Evolutionary conservation across 768 basidiomycete genomes (phyloP), one percentile per base, ranked within the genome.

Genomic region (Tylopilus vinaceipallidus): DNA sequence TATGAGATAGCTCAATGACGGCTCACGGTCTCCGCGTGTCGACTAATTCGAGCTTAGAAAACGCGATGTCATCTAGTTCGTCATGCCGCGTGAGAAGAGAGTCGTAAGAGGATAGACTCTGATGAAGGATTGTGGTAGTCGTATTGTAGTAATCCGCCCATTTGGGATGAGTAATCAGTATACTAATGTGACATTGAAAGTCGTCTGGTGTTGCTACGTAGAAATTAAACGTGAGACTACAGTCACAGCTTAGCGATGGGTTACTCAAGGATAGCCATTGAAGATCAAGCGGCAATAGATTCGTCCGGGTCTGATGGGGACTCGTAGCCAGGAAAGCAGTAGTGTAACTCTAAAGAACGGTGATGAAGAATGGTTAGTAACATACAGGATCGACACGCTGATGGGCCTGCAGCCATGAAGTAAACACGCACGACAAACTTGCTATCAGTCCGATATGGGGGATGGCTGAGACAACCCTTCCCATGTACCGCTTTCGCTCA

Each of bases 401-500:
- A 23, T 26, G 13, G 24, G 14, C n/a, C n/a, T 17, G 33, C 37
- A n/a, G 12, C 7, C 10, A 32, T n/a, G 22, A 19, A 29, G 35
- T 29, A 16, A 24, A 37, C 13, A 58, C 55, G 36, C 44, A 59
- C 43, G 14, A 36, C 11, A 41, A 26, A 26, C 2, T 32, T 27
- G 39, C 16, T 17, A 26, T 63, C 45, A 65, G 14, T 58, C 54
- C 9, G 60, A 69, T 19, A 53, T 5, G 5, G 62, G 63, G 5
- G 65, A 58, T 23, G 63, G 60, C 12, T 67, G 63, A 0, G 67
- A 67, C 22, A 65, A 38, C 29, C 50, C 65, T 33, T 66, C 62
- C 59, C 63, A 69, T 23, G 59, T 69, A n/a, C 61, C 67, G 4
- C 51, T 58, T 29, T 65, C 66, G 22, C 64, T 63, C 0, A 43